Conservation (phyloP, 805 yeast genomes). For the Kregervanrija fluxuum region DNA sequence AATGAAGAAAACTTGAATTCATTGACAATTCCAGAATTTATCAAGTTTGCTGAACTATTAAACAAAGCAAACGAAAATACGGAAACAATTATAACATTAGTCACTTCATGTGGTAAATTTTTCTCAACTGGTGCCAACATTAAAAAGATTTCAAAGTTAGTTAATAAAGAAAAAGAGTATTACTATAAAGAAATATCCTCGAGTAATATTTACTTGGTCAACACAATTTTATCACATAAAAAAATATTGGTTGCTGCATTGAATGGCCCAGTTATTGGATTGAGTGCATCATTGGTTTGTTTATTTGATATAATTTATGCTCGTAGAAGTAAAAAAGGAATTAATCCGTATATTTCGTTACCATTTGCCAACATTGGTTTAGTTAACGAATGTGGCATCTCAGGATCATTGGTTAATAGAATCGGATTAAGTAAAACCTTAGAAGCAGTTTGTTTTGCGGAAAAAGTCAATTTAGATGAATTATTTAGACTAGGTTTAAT, state of each 20-base stretch:
- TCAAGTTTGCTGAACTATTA: slow-evolving; percentile 49
- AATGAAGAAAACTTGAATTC: slow-evolving; percentile 61
- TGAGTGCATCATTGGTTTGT: slow-evolving; percentile 66
- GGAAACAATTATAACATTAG: slow-evolving; percentile 53
- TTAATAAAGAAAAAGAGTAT: slow-evolving; percentile 12
- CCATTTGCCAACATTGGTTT: slow-evolving; percentile 82
- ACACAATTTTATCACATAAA: slow-evolving; percentile 59
- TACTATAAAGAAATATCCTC: slow-evolving; percentile 35
- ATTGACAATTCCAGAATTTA: slow-evolving; percentile 56
- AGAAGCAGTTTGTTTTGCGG: slow-evolving; percentile 65
- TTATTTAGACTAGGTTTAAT: slow-evolving; percentile 53
- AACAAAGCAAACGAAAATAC: slow-evolving; percentile 58
- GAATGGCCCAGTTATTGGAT: slow-evolving; percentile 85
- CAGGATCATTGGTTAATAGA: slow-evolving; percentile 59
- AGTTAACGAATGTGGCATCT: slow-evolving; percentile 75
- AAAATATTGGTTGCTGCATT: slow-evolving; percentile 67
- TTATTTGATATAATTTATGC: slow-evolving; percentile 72
- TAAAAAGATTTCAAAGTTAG: slow-evolving; percentile 26
- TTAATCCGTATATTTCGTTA: slow-evolving; percentile 39
- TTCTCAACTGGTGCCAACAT: slow-evolving; percentile 86
- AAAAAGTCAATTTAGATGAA: slow-evolving; percentile 55
- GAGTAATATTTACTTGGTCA: slow-evolving; percentile 63
- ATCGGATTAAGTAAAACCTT: slow-evolving; percentile 67
- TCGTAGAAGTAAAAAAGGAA: background rate
- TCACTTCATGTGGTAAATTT: slow-evolving; percentile 65